Conservation (phyloP, 2,329 filamentous ascomycete genomes). For the Hypoxylon sp. region DNA sequence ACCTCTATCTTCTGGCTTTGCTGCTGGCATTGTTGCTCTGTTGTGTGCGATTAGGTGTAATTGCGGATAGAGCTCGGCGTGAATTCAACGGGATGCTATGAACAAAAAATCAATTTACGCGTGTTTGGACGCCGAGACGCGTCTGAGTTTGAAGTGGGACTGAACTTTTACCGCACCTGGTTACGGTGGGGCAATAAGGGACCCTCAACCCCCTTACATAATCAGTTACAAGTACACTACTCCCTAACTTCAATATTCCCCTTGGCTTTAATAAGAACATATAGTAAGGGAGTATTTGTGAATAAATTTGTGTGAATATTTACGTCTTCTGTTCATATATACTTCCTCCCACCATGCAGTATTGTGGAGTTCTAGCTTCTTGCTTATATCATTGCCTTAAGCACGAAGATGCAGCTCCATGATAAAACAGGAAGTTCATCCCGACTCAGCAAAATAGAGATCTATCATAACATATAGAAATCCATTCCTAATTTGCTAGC, state of each 20-base stretch:
- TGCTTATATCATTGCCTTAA: not conserved
- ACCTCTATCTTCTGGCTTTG: conserved; percentile 67
- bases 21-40: conserved; percentile 61
- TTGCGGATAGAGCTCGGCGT: not conserved
- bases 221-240: not conserved
- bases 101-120: conserved; percentile 53
- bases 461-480: conserved; percentile 20
- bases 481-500: not conserved
- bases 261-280: not conserved
- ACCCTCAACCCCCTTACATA: conserved; percentile 1
- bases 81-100: conserved; percentile 16
- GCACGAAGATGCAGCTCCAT: conserved; percentile 2
- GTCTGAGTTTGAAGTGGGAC: conserved; percentile 32
- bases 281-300: conserved; percentile 1
- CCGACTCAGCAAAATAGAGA: conserved; percentile 7
- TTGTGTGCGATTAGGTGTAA: conserved; percentile 1
- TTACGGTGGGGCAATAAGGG: not conserved
- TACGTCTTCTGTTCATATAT: not conserved
- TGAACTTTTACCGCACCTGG: not conserved
- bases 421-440: not conserved
- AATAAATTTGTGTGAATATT: not conserved
- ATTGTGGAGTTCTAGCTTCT: not conserved
- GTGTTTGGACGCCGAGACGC: conserved; percentile 46
- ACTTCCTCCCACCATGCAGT: not conserved
- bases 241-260: not conserved